Evolutionary conservation across 208 protist species (phyloP).

Genomic region (Trypanosoma cruzi): DNA sequence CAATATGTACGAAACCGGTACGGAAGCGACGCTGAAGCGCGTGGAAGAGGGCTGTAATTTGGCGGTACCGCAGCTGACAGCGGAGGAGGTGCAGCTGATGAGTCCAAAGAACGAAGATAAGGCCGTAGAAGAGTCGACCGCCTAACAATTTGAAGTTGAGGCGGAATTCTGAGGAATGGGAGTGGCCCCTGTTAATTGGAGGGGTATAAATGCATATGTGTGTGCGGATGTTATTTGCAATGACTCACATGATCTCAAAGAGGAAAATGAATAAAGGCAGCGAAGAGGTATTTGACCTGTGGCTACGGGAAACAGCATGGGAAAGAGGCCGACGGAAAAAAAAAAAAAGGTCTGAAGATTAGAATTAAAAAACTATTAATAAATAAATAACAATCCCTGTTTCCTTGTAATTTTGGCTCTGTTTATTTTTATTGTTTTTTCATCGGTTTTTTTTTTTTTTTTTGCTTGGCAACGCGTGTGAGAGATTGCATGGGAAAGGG

Average conservation of each 20-base stretch:
- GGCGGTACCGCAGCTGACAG: slow-evolving; percentile 54
- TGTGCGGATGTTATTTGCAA: not conserved
- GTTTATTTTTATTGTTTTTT: not conserved
- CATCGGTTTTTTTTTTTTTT: slow-evolving; percentile 10
- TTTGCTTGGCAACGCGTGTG: not conserved
- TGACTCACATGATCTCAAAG: not conserved
- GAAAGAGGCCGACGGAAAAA: not conserved
- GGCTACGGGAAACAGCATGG: not conserved
- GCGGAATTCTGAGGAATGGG: no score
- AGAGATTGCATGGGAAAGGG: slow-evolving; percentile 37
- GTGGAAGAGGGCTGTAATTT: slow-evolving; percentile 68
- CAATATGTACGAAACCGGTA: slow-evolving; percentile 63
- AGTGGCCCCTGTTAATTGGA: no score
- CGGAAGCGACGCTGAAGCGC: slow-evolving; percentile 58
- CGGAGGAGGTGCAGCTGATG: slow-evolving; percentile 44
- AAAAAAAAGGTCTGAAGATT: not conserved
- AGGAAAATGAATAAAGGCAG: not conserved
- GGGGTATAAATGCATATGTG: no score
- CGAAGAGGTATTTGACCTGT: not conserved
- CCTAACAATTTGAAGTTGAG: slow-evolving; percentile 12
- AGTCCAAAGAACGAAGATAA: slow-evolving; percentile 15
- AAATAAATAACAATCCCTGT: no score
- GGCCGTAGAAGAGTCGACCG: slow-evolving; percentile 7
- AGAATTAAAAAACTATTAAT: not conserved
- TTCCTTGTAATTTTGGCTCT: not conserved